These are phyloP conservation scores for Ogataea philodendri DNA, from an alignment of 805 yeast species.

Conservation along the genomic window DNA sequence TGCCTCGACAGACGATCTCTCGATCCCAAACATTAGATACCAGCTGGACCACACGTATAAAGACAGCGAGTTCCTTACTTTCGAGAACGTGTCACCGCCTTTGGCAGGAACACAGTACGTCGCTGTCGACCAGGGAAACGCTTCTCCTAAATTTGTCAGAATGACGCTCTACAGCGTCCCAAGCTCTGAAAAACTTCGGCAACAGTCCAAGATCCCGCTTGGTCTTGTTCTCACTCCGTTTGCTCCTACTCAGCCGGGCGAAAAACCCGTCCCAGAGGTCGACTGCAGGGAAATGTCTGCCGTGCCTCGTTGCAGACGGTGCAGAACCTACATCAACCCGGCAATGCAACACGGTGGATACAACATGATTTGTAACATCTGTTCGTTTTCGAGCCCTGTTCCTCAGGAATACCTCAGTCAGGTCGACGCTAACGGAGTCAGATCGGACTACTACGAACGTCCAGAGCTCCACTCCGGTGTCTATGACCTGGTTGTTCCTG, in stretches of 20 bases:
- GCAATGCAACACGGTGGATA: slow-evolving; percentile 66
- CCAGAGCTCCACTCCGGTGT: slow-evolving; percentile 83
- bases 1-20: slow-evolving; percentile 29
- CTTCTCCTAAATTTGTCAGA: slow-evolving; percentile 77
- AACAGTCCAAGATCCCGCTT: slow-evolving; percentile 72
- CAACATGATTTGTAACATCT: slow-evolving; percentile 78
- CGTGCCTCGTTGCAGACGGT: slow-evolving; percentile 88
- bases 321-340: slow-evolving; percentile 89
- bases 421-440: slow-evolving; percentile 55
- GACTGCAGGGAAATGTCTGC: slow-evolving; percentile 57
- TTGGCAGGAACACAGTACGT: slow-evolving; percentile 68
- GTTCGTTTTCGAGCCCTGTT: slow-evolving; percentile 69
- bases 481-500: slow-evolving; percentile 80
- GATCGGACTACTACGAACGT: slow-evolving; percentile 60
- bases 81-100: slow-evolving; percentile 81
- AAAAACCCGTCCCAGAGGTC: slow-evolving; percentile 61
- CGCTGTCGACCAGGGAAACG: slow-evolving; percentile 78
- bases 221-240: slow-evolving; percentile 84
- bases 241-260: slow-evolving; percentile 54
- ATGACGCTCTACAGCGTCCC: slow-evolving; percentile 84
- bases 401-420: slow-evolving; percentile 67
- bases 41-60: slow-evolving; percentile 35
- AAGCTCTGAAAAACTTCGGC: slow-evolving; percentile 62
- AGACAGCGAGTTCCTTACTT: slow-evolving; percentile 58
- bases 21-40: slow-evolving; percentile 37